A percentile compares a stretch with the other conserved stretches of the same genome.
Conservation (phyloP, 225 moss, liverwort and hornwort genomes). For the Thuidium tamariscinum region DNA sequence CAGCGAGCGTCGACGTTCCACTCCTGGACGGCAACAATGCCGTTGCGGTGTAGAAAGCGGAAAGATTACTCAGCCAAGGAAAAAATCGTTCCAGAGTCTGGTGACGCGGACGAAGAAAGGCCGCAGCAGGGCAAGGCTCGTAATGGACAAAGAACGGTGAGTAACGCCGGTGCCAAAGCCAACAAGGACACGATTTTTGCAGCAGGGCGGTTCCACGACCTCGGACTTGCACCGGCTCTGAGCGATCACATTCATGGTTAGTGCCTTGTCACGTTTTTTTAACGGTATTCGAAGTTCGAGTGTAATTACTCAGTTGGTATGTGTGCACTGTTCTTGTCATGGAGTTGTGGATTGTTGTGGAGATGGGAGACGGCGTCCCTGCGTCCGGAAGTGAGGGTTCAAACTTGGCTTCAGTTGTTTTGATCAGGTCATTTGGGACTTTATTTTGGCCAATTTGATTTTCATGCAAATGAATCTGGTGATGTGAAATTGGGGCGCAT, state of each 20-base stretch:
- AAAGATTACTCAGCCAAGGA: constrained; percentile 6
- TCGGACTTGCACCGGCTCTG: constrained; percentile 61
- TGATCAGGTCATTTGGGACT: background rate
- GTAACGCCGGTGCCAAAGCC: background rate
- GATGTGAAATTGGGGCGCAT: background rate
- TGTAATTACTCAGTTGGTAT: background rate
- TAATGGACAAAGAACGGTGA: background rate
- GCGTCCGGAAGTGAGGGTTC: background rate
- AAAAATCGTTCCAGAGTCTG: background rate
- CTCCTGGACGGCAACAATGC: constrained; percentile 1
- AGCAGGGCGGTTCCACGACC: constrained; percentile 65
- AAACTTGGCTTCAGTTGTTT: background rate
- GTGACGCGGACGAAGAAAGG: background rate
- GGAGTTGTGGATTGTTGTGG: background rate
- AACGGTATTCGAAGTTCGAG: background rate
- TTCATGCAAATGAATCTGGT: background rate
- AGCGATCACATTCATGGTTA: constrained; percentile 83
- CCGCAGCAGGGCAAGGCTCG: background rate
- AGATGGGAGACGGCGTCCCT: background rate
- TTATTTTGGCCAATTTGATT: background rate
- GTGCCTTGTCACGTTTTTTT: background rate
- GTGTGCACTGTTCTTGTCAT: background rate
- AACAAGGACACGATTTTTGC: constrained; percentile 43
- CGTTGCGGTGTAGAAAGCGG: constrained; percentile 27
- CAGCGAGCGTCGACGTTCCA: background rate